Evolutionary conservation across 108 stramenopile species (phyloP).

Genomic region (Cyclotella choctawhatcheeana): DNA sequence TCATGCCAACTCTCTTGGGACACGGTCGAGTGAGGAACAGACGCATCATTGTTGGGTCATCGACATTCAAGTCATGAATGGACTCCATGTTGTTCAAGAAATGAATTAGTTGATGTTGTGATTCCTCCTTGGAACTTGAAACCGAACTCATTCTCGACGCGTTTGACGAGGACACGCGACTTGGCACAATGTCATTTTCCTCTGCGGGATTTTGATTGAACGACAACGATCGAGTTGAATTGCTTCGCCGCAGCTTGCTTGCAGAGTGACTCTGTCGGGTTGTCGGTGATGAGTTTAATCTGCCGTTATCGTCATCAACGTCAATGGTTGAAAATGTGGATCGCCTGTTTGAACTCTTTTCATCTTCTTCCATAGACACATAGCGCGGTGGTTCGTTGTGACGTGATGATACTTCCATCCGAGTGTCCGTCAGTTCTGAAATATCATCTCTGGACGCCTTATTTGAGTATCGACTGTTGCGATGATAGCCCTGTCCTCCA

Average conservation of each 20-base stretch:
- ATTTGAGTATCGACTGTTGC: background rate
- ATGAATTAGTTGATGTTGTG: slow-evolving; percentile 9
- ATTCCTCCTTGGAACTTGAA: slow-evolving; percentile 17
- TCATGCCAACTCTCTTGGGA: slow-evolving; percentile 65
- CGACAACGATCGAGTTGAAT: slow-evolving; percentile 22
- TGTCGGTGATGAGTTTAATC: background rate
- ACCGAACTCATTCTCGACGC: background rate
- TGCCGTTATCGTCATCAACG: background rate
- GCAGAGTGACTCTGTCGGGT: background rate
- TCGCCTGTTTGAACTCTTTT: background rate
- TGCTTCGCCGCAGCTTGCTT: slow-evolving; percentile 22
- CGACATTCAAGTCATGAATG: slow-evolving; percentile 44
- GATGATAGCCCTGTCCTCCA: background rate
- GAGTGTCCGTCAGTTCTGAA: slow-evolving; percentile 11
- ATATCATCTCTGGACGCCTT: background rate
- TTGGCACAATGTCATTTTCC: background rate
- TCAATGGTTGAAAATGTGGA: slow-evolving; percentile 12
- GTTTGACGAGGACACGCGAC: background rate
- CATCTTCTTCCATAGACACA: slow-evolving; percentile 15
- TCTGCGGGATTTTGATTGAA: slow-evolving; percentile 20
- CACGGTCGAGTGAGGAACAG: slow-evolving; percentile 74
- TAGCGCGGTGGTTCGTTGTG: background rate
- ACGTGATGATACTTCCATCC: background rate
- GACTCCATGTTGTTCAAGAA: slow-evolving; percentile 30
- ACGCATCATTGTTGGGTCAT: slow-evolving; percentile 47